phyloP scores from a whole-genome alignment of 164 flowering plant species.

The Nymphaea thermarum region DNA sequence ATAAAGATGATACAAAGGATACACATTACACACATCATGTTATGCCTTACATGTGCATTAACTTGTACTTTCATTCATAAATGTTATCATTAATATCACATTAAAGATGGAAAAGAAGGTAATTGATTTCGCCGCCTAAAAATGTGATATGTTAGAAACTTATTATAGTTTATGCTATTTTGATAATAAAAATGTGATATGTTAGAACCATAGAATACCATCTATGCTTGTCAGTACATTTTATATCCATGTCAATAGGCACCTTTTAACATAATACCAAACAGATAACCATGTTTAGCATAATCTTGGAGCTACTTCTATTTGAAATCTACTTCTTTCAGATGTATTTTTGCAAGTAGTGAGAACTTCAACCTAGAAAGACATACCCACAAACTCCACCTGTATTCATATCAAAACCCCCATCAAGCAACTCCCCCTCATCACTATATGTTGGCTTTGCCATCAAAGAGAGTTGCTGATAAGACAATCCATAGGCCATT shows the following conservation, averaged over 20 bases:
- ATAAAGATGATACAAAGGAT: no score
- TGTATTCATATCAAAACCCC: conserved; percentile 91
- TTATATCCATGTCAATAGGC: background rate
- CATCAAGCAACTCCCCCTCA: conserved; percentile 83
- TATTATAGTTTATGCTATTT: no score
- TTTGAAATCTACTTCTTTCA: background rate
- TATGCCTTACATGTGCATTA: no score
- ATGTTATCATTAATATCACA: no score
- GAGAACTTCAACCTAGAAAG: background rate
- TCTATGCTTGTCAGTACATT: no score
- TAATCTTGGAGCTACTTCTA: background rate
- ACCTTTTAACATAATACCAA: background rate
- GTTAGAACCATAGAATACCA: no score
- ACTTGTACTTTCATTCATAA: no score
- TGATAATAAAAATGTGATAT: no score
- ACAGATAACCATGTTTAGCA: background rate
- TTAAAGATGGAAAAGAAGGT: no score
- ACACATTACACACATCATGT: no score
- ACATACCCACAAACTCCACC: conserved; percentile 89
- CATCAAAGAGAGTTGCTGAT: conserved; percentile 66
- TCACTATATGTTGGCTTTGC: conserved; percentile 58
- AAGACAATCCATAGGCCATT: conserved; percentile 48
- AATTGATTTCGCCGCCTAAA: no score
- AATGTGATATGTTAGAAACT: no score
- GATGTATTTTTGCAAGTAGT: background rate